These are phyloP conservation scores for Komagataella pseudopastoris DNA, from an alignment of 805 yeast genomes.

Conservation along the genomic window DNA sequence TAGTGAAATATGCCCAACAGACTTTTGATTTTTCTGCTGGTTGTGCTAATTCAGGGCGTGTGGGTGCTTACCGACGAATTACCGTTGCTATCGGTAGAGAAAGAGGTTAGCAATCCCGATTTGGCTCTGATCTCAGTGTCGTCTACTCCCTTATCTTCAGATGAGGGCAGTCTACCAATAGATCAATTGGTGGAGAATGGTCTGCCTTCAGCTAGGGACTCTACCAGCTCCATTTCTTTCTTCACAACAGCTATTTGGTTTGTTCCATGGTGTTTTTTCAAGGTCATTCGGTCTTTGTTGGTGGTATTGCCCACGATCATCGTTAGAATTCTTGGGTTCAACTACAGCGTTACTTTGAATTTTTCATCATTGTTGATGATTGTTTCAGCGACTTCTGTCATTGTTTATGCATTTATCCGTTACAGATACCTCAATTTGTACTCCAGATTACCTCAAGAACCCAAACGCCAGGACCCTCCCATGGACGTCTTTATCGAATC, in stretches of 20 bases:
- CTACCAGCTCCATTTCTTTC: slow-evolving; percentile 3
- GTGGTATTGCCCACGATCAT: slow-evolving; percentile 9
- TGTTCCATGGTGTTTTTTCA: slow-evolving; percentile 8
- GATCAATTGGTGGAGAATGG: neutral
- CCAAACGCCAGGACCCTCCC: slow-evolving; percentile 27
- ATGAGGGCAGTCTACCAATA: neutral
- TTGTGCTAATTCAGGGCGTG: neutral
- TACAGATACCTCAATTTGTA: slow-evolving; percentile 53
- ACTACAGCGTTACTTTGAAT: slow-evolving; percentile 36
- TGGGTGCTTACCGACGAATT: neutral
- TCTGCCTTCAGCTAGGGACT: neutral
- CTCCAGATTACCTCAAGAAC: slow-evolving; percentile 37
- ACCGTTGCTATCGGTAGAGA: neutral
- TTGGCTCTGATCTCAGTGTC: neutral
- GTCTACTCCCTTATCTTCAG: neutral
- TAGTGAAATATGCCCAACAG: neutral
- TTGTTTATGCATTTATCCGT: slow-evolving; percentile 36
- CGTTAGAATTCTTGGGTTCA: slow-evolving; percentile 22
- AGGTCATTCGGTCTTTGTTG: slow-evolving; percentile 6
- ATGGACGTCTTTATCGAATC: slow-evolving; percentile 31
- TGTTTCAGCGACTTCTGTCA: slow-evolving; percentile 15
- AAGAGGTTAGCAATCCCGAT: neutral
- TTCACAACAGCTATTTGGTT: slow-evolving; percentile 8
- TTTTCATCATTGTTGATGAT: slow-evolving; percentile 30
- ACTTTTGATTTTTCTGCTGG: neutral